Conservation (phyloP, 2,329 filamentous ascomycete species). For the Paecilomyces fulvus region DNA sequence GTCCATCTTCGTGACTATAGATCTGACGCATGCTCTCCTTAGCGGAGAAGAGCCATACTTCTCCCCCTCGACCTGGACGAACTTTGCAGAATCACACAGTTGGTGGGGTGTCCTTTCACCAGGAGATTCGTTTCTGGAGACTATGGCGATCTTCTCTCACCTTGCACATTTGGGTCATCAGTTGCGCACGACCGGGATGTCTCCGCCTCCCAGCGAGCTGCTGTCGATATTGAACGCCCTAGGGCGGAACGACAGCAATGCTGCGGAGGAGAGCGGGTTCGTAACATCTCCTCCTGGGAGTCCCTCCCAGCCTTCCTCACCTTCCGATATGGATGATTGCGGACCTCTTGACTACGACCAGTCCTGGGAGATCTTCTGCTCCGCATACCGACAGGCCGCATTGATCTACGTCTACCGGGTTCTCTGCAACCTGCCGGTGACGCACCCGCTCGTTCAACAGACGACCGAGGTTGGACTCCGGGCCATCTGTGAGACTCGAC, state of each 20-base stretch:
- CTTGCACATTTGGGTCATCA: slow-evolving; percentile 6
- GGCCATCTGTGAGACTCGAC: slow-evolving; percentile 7
- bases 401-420: slow-evolving; percentile 38
- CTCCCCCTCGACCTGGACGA: slow-evolving; percentile 29
- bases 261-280: not conserved
- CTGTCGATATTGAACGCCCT: slow-evolving; percentile 2
- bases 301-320: not conserved
- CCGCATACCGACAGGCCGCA: slow-evolving; percentile 34
- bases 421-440: slow-evolving; percentile 31
- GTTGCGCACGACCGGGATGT: not conserved
- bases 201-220: not conserved
- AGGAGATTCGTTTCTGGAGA: slow-evolving; percentile 7
- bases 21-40: slow-evolving; percentile 35
- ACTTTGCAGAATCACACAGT: slow-evolving; percentile 31
- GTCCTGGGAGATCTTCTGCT: slow-evolving; percentile 27
- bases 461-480: slow-evolving; percentile 4
- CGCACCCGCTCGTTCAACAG: slow-evolving; percentile 34
- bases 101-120: slow-evolving; percentile 32
- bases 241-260: not conserved
- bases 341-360: slow-evolving; percentile 21
- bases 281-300: not conserved
- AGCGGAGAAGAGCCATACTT: slow-evolving; percentile 33
- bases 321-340: not conserved
- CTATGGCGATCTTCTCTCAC: slow-evolving; percentile 9
- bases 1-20: slow-evolving; percentile 38